phyloP scores from a whole-genome alignment of 1,284 basidiomycete genomes.

The Lignosus rhinocerotis region DNA sequence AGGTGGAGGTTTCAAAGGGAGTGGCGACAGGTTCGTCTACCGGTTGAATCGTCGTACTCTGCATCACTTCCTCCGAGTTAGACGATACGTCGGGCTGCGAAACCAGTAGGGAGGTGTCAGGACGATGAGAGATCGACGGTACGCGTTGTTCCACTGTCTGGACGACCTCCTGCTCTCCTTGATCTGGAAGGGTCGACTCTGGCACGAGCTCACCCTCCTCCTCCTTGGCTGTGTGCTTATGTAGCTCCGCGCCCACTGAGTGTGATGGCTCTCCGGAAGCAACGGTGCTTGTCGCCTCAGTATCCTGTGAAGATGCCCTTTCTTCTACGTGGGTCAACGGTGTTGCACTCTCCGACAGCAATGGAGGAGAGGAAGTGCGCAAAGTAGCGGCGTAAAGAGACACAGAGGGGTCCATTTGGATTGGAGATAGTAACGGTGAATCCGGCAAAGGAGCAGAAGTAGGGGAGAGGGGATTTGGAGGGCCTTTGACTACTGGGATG shows the following conservation, averaged over 20 bases:
- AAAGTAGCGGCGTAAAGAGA: constrained; percentile 5
- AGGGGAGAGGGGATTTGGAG: constrained; percentile 41
- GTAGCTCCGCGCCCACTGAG: too few relatives aligned
- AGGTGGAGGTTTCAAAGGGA: neutral
- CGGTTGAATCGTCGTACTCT: too few relatives aligned
- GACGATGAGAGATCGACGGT: too few relatives aligned
- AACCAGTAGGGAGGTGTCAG: too few relatives aligned
- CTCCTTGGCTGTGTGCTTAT: too few relatives aligned
- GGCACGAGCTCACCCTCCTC: too few relatives aligned
- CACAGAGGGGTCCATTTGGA: constrained; percentile 1
- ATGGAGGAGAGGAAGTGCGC: constrained; percentile 4
- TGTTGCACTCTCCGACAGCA: neutral
- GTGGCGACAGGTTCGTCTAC: neutral
- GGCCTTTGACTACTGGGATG: constrained; percentile 13
- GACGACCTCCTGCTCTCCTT: too few relatives aligned
- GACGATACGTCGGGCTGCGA: too few relatives aligned
- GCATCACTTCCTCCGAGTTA: too few relatives aligned
- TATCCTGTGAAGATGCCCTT: neutral
- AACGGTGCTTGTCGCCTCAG: neutral
- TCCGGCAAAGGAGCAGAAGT: constrained; percentile 45
- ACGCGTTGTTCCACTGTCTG: too few relatives aligned
- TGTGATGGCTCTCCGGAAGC: neutral
- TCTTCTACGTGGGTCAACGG: neutral
- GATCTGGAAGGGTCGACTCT: too few relatives aligned
- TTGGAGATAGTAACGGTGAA: constrained; percentile 37